Conservation (phyloP, 306 rosid genomes). For the Clitoria ternatea region DNA sequence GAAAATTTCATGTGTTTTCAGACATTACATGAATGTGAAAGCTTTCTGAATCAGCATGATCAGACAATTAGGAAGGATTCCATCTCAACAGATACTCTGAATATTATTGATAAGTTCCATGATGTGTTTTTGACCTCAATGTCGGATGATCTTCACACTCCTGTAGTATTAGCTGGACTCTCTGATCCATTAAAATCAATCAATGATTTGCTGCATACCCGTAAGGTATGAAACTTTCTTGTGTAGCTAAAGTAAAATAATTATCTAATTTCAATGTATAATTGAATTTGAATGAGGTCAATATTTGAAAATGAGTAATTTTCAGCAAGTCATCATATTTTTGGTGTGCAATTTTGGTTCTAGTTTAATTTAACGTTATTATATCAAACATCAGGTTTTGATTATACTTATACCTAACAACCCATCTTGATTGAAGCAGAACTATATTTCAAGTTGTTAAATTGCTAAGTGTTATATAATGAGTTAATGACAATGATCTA, state of each 20-base stretch:
- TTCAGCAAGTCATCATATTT: background rate
- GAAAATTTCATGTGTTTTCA: conserved; percentile 42
- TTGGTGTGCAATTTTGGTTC: background rate
- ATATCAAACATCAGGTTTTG: background rate
- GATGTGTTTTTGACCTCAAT: conserved; percentile 65
- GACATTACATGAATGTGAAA: conserved; percentile 82
- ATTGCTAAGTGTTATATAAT: background rate
- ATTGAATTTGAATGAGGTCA: conserved; percentile 2
- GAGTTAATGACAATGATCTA: background rate
- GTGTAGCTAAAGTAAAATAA: background rate
- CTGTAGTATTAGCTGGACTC: conserved; percentile 73
- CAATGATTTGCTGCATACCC: conserved; percentile 85
- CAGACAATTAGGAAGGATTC: conserved; percentile 50
- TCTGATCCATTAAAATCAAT: conserved; percentile 84
- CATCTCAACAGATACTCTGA: conserved; percentile 47
- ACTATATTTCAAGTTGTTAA: background rate
- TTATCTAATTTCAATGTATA: background rate
- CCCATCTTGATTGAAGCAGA: background rate
- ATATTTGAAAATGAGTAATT: background rate
- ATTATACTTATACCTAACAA: background rate
- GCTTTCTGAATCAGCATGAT: conserved; percentile 56
- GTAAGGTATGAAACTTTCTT: conserved; percentile 50
- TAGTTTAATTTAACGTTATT: background rate
- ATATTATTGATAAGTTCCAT: conserved; percentile 47
- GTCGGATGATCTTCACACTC: conserved; percentile 92